Percentiles rank a stretch among this genome's conserved stretches.
Conservation (phyloP, 768 basidiomycete genomes). For the Amyloporia xantha region DNA sequence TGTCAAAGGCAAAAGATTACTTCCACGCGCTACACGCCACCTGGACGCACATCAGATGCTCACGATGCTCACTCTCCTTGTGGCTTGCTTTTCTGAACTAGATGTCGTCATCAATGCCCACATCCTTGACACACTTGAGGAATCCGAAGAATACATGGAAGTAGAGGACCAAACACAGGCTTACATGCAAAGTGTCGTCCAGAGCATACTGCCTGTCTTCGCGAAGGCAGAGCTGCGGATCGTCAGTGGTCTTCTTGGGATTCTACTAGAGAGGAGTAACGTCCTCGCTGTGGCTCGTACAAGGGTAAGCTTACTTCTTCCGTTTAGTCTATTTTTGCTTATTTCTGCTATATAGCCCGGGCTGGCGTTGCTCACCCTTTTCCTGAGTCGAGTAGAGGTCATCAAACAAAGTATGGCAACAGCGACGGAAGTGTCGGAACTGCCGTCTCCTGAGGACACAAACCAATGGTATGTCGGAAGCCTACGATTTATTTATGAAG, state of each 20-base stretch:
- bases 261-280: conserved; percentile 78
- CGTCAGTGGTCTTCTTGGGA: conserved; percentile 78
- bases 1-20: conserved; percentile 87
- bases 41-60: conserved; percentile 74
- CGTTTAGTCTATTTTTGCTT: too few relatives aligned
- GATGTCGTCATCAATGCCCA: conserved; percentile 83
- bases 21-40: conserved; percentile 84
- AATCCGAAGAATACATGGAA: conserved; percentile 55
- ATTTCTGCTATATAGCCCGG: conserved; percentile 82
- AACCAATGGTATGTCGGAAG: conserved; percentile 57
- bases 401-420: conserved; percentile 67
- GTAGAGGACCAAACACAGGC: conserved; percentile 87
- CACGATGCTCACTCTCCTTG: conserved; percentile 82
- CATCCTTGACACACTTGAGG: conserved; percentile 61
- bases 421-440: conserved; percentile 43
- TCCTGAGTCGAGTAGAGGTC: conserved; percentile 89
- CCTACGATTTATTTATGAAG: background rate
- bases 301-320: conserved; percentile 64
- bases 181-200: conserved; percentile 80
- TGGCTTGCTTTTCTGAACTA: conserved; percentile 91
- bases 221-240: conserved; percentile 74
- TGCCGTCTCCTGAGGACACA: conserved; percentile 65
- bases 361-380: conserved; percentile 81
- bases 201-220: conserved; percentile 79
- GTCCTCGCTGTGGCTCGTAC: conserved; percentile 69